A percentile compares a stretch with the other conserved stretches of the same genome.
Evolutionary conservation across 176 grass and related monocot genomes (phyloP).

Genomic region (Hordeum marinum): DNA sequence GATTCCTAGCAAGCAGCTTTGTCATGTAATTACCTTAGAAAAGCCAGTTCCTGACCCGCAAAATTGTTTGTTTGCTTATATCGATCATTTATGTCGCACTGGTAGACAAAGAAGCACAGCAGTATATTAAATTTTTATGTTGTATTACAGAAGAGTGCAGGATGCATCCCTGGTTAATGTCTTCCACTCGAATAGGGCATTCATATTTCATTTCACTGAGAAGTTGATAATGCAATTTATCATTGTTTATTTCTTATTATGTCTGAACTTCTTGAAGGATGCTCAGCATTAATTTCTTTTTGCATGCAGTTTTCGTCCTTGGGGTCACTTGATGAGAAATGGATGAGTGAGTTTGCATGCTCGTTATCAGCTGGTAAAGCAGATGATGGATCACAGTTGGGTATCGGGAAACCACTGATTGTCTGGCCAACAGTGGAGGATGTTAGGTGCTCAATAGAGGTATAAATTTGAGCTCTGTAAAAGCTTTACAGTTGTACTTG

Average conservation of each 20-base stretch:
- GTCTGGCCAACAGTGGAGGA: constrained; percentile 92
- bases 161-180: background rate
- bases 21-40: background rate
- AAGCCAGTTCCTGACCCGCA: background rate
- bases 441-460: constrained; percentile 94
- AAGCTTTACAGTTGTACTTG: background rate
- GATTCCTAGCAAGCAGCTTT: background rate
- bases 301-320: constrained; percentile 82
- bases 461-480: constrained; percentile 33
- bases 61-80: background rate
- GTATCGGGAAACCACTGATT: constrained; percentile 75
- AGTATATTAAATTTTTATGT: background rate
- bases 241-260: background rate
- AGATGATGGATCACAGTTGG: constrained; percentile 61
- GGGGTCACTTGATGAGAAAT: constrained; percentile 96
- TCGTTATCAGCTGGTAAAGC: constrained; percentile 76
- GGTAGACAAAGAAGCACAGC: background rate
- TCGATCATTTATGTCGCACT: background rate
- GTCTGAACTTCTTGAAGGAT: background rate
- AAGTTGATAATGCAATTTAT: background rate
- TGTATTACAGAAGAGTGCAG: background rate
- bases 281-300: constrained; percentile 7
- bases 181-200: background rate
- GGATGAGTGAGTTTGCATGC: constrained; percentile 71
- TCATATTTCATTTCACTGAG: background rate